These are phyloP conservation scores for Phytophthora macrochlamydospora DNA, from an alignment of 352 stramenopile genomes.

Conservation along the genomic window DNA sequence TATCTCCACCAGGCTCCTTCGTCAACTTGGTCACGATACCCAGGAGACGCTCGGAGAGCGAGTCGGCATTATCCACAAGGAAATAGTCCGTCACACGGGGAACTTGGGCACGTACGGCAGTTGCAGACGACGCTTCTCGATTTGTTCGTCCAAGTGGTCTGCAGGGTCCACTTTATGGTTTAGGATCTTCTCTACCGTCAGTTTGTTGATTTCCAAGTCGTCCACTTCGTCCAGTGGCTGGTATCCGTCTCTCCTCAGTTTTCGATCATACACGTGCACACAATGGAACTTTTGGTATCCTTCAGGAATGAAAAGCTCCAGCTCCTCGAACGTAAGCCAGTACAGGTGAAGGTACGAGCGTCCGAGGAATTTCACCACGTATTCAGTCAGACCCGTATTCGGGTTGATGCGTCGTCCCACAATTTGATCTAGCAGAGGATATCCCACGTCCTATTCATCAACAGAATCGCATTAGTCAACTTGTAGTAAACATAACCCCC, in stretches of 20 bases:
- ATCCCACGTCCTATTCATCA: constrained; percentile 58
- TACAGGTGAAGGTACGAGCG: constrained; percentile 89
- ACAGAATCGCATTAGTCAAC: constrained; percentile 3
- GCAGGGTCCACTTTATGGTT: constrained; percentile 84
- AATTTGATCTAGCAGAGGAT: constrained; percentile 82
- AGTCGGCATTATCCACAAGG: constrained; percentile 75
- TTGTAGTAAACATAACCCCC: constrained; percentile 5
- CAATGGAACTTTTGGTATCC: constrained; percentile 88
- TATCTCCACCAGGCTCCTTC: constrained; percentile 84
- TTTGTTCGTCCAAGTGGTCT: constrained; percentile 85
- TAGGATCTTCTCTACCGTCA: constrained; percentile 89
- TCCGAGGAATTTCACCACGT: constrained; percentile 88
- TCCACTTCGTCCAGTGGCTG: constrained; percentile 88
- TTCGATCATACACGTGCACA: constrained; percentile 86
- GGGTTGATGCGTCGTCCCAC: constrained; percentile 83
- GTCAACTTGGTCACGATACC: constrained; percentile 83
- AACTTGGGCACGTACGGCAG: constrained; percentile 57
- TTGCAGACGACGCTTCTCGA: constrained; percentile 72
- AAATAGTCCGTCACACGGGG: constrained; percentile 83
- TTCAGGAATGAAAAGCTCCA: constrained; percentile 85
- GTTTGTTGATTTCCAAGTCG: constrained; percentile 86
- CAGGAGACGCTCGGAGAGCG: constrained; percentile 68
- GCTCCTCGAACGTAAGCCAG: constrained; percentile 88
- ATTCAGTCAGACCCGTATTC: constrained; percentile 73
- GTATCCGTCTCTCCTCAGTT: constrained; percentile 81